A percentile compares a stretch with the other conserved stretches of the same genome.
Conservation (phyloP, 768 basidiomycete genomes). For the Jaapia argillacea region DNA sequence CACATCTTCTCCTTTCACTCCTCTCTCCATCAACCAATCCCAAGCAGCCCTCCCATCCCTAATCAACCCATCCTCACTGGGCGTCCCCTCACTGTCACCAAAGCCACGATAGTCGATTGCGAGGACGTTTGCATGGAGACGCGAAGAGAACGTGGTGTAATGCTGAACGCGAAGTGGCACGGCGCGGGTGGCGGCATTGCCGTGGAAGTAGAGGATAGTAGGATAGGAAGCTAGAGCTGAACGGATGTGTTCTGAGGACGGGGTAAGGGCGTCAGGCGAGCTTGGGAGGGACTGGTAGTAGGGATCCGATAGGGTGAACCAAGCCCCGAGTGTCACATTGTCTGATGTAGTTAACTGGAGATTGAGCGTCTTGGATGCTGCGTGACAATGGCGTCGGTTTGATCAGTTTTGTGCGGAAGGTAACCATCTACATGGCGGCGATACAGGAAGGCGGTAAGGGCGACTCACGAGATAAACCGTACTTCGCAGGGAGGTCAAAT, state of each 20-base stretch:
- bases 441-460: neutral
- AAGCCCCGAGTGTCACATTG: slow-evolving; percentile 73
- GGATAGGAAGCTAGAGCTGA: slow-evolving; percentile 49
- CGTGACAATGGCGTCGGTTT: neutral
- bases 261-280: slow-evolving; percentile 24
- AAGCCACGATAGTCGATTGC: slow-evolving; percentile 91
- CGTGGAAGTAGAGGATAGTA: slow-evolving; percentile 88
- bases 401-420: too few relatives aligned
- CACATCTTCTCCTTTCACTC: slow-evolving; percentile 48
- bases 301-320: slow-evolving; percentile 68
- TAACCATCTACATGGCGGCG: neutral
- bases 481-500: slow-evolving; percentile 62
- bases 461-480: slow-evolving; percentile 70
- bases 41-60: slow-evolving; percentile 71
- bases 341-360: slow-evolving; percentile 64
- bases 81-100: slow-evolving; percentile 74
- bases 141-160: slow-evolving; percentile 56
- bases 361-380: slow-evolving; percentile 74
- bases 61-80: slow-evolving; percentile 65
- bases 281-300: slow-evolving; percentile 41
- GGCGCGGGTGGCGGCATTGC: slow-evolving; percentile 79
- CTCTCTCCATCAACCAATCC: slow-evolving; percentile 60
- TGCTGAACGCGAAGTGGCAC: slow-evolving; percentile 53
- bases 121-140: slow-evolving; percentile 66
- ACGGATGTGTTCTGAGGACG: slow-evolving; percentile 31